Base-by-base conservation (phyloP, 805 yeast genomes). In the Candida andamanensis region DNA sequence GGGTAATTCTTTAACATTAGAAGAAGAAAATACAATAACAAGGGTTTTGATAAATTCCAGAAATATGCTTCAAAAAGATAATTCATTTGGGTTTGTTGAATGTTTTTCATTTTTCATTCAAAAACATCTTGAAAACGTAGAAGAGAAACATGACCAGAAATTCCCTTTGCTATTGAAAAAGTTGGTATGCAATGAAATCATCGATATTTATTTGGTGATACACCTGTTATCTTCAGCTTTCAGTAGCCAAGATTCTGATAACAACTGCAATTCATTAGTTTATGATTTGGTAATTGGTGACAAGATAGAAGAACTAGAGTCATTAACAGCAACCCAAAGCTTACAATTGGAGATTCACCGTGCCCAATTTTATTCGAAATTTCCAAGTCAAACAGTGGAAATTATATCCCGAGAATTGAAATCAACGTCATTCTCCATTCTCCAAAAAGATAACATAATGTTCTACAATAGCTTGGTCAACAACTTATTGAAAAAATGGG, bases 31-130 rank as follows among this genome's bases (percentile, higher is more conserved):
- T 3, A 14, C 15, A 4, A 29, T 42, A 7, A 31, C 38, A 9
- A 44, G 39, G 17, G 20, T 44, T n/a, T 18, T 42, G 22, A 28
- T 32, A 3, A 40, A 44, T 25, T 27, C 40, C 9, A 40, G 26
- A 11, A 14, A 12, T 15, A 14, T 33, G 15, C 12, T 31, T n/a
- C 20, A 18, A 14, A 14, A 26, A 5, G 40, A 38, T 14, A 28
- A 32, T 15, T 20, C 29, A 3, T 42, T 28, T 9, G n/a, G 31
- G 5, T 30, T 38, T 19, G 18, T 30, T 4, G 46, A 42, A 15
- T 37, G 42, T 21, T 28, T 39, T 12, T 29, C 29, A 6, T 24
- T 30, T 24, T 41, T 36, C 15, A 14, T 31, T 12, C 29, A 18
- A 4, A 38, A 38, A 14, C 32, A 32, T 9, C 21, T 28, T 4